A percentile compares a stretch with the other conserved stretches of the same genome.
Evolutionary conservation across 306 rosid species (phyloP).

Genomic region (Comarum palustre): DNA sequence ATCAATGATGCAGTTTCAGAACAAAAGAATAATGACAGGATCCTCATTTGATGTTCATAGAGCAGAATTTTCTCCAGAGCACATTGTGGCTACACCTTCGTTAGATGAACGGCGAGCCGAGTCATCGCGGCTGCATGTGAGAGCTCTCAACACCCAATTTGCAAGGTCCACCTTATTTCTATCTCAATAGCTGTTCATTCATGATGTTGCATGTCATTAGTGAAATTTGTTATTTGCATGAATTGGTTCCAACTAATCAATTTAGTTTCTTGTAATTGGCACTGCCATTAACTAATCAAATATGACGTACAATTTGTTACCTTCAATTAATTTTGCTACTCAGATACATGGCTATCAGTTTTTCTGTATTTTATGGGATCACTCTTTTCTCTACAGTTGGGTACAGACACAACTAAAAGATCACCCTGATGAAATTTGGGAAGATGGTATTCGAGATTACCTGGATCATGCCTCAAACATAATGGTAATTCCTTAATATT

Average conservation of each 20-base stretch:
- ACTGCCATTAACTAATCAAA: not conserved
- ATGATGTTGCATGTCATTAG: constrained; percentile 10
- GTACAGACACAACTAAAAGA: constrained; percentile 78
- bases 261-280: constrained; percentile 3
- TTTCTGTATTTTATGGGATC: constrained; percentile 11
- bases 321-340: not conserved
- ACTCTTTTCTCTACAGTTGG: constrained; percentile 62
- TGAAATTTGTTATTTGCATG: not conserved
- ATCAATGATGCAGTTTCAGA: constrained; percentile 62
- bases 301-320: not conserved
- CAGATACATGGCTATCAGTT: not conserved
- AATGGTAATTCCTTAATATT: constrained; percentile 52
- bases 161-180: constrained; percentile 69
- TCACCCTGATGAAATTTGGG: constrained; percentile 99
- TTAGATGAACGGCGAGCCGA: constrained; percentile 71
- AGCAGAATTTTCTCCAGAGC: constrained; percentile 70
- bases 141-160: constrained; percentile 96
- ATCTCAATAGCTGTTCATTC: constrained; percentile 13
- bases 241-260: not conserved
- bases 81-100: constrained; percentile 31
- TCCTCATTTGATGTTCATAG: constrained; percentile 64
- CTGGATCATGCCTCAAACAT: constrained; percentile 74
- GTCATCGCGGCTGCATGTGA: constrained; percentile 91
- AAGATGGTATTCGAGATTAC: constrained; percentile 88
- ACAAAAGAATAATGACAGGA: constrained; percentile 80